Conservation (phyloP, 139 green algal species). For the Micromonas pusilla region DNA sequence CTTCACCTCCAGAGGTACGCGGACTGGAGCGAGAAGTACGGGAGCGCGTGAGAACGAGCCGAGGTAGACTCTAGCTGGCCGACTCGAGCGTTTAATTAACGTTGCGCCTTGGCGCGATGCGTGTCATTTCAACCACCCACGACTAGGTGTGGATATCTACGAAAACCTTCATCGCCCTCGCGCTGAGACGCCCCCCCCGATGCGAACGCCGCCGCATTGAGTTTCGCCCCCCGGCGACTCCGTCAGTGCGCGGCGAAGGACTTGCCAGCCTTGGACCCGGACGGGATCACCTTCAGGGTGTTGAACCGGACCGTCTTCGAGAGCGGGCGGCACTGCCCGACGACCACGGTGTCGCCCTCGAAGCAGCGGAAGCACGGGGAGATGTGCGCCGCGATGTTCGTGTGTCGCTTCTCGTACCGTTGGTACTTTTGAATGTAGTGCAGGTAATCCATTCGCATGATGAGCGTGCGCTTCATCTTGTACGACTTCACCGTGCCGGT, state of each 20-base stretch:
- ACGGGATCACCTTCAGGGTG: slow-evolving; percentile 85
- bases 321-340: slow-evolving; percentile 91
- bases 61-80: not conserved
- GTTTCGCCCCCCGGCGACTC: no score
- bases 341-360: slow-evolving; percentile 90
- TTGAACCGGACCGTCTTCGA: slow-evolving; percentile 99
- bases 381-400: slow-evolving; percentile 89
- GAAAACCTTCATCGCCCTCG: no score
- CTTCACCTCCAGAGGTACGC: not conserved
- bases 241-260: slow-evolving; percentile 27
- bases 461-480: slow-evolving; percentile 97
- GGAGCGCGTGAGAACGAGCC: not conserved
- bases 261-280: slow-evolving; percentile 46
- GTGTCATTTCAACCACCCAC: not conserved
- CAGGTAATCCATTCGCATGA: slow-evolving; percentile 93
- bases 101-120: not conserved
- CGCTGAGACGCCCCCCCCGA: no score
- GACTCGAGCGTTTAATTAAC: not conserved
- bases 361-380: slow-evolving; percentile 88
- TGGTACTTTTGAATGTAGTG: slow-evolving; percentile 98
- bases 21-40: not conserved
- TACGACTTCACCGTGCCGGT: slow-evolving; percentile 81
- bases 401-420: slow-evolving; percentile 97
- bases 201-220: no score
- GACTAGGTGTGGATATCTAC: no score